Conservation (phyloP, 2,329 filamentous ascomycete species). For the Acephala macrosclerotiorum region DNA sequence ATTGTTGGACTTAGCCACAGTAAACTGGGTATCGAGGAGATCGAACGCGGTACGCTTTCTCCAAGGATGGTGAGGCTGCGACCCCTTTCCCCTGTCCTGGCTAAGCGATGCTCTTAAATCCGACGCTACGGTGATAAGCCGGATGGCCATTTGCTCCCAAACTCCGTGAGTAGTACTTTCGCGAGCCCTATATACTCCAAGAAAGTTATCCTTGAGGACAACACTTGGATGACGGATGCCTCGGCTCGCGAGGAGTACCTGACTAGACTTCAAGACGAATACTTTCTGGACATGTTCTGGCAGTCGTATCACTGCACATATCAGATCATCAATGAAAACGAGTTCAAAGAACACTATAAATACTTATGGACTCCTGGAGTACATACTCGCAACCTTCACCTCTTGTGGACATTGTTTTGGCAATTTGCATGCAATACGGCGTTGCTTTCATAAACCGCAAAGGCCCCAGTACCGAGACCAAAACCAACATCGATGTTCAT, state of each 20-base stretch:
- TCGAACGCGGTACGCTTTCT: too few relatives aligned
- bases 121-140: not conserved
- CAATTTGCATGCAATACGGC: conserved; percentile 58
- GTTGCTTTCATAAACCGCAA: conserved; percentile 37
- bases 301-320: conserved; percentile 51
- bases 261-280: conserved; percentile 52
- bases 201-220: conserved; percentile 9
- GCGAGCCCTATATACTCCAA: not conserved
- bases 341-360: conserved; percentile 53
- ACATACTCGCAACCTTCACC: conserved; percentile 51
- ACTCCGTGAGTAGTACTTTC: conserved; percentile 29
- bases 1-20: too few relatives aligned
- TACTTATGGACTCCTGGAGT: conserved; percentile 47
- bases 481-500: conserved; percentile 31
- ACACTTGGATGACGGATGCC: conserved; percentile 7
- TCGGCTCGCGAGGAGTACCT: conserved; percentile 42
- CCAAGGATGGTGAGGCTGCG: too few relatives aligned
- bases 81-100: too few relatives aligned
- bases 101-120: not conserved
- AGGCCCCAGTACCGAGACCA: conserved; percentile 17
- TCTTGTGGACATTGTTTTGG: conserved; percentile 59
- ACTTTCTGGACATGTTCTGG: conserved; percentile 57
- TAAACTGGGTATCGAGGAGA: too few relatives aligned
- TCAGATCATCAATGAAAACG: conserved; percentile 52
- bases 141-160: conserved; percentile 44